Evolutionary conservation across 2,329 filamentous ascomycete species (phyloP).

Genomic region (Hypoxylon sp.): DNA sequence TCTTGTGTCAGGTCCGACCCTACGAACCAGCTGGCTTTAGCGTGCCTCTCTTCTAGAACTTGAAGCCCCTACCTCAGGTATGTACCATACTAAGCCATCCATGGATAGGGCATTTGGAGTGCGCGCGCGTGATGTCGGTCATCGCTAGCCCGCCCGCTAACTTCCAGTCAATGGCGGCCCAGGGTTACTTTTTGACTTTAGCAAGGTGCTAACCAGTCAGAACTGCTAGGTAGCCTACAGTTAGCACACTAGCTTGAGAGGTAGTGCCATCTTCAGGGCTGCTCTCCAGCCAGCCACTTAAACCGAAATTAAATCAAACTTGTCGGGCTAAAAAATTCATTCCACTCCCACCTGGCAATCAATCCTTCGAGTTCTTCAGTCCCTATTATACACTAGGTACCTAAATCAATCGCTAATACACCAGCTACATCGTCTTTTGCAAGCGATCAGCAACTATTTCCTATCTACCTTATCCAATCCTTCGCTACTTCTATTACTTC

Average conservation of each 20-base stretch:
- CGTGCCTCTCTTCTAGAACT: not conserved
- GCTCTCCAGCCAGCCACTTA: not conserved
- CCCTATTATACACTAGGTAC: not conserved
- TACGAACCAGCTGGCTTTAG: slow-evolving; percentile 11
- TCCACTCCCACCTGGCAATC: slow-evolving; percentile 15
- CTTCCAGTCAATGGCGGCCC: not conserved
- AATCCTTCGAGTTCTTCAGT: slow-evolving; percentile 7
- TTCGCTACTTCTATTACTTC: slow-evolving; percentile 13
- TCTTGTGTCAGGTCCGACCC: slow-evolving; percentile 14
- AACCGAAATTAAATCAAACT: slow-evolving; percentile 37
- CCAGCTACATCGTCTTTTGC: slow-evolving; percentile 9
- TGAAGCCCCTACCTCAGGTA: no score
- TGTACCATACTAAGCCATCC: no score
- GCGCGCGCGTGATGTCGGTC: no score
- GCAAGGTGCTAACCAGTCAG: slow-evolving; percentile 14
- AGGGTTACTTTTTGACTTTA: slow-evolving; percentile 11
- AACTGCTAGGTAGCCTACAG: slow-evolving; percentile 4
- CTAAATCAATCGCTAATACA: slow-evolving; percentile 7
- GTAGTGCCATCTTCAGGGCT: slow-evolving; percentile 3
- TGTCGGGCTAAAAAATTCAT: slow-evolving; percentile 11
- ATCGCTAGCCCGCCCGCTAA: no score
- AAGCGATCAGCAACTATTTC: not conserved
- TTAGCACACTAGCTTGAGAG: not conserved
- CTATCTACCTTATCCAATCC: slow-evolving; percentile 18
- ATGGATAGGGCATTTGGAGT: no score